Conservation (phyloP, 352 stramenopile species). For the Globisporangium splendens region DNA sequence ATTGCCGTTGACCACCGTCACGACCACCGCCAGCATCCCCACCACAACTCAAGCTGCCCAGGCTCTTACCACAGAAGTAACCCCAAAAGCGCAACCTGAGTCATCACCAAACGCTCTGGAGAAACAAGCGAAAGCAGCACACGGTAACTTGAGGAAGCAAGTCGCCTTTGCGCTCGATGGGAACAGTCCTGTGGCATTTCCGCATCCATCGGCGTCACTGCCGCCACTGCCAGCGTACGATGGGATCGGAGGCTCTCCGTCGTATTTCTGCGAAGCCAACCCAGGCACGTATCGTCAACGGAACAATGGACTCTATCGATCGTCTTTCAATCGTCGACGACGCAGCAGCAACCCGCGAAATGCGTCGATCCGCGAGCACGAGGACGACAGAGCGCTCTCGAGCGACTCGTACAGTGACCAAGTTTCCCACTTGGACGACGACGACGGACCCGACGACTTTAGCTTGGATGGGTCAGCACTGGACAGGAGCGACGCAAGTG, state of each 20-base stretch:
- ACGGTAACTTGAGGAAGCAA: conserved; percentile 12
- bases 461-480: conserved; percentile 13
- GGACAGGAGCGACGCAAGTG: neutral
- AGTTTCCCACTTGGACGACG: neutral
- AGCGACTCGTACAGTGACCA: neutral
- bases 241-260: conserved; percentile 72
- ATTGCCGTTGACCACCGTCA: neutral
- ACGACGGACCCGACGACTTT: conserved; percentile 16
- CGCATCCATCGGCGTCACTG: conserved; percentile 30
- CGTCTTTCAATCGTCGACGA: no score
- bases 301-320: no score
- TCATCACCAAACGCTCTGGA: neutral
- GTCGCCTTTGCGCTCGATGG: conserved; percentile 16
- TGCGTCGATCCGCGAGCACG: neutral
- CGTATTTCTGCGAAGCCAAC: conserved; percentile 64
- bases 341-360: neutral
- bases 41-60: no score
- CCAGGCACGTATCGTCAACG: conserved; percentile 15
- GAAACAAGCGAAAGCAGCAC: neutral
- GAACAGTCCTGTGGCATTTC: conserved; percentile 14
- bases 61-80: no score
- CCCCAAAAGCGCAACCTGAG: no score
- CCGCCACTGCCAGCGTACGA: conserved; percentile 80
- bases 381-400: neutral
- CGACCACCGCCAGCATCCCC: no score